Conservation (phyloP, 73 alveolate genomes). For the Effrenium voratum region DNA sequence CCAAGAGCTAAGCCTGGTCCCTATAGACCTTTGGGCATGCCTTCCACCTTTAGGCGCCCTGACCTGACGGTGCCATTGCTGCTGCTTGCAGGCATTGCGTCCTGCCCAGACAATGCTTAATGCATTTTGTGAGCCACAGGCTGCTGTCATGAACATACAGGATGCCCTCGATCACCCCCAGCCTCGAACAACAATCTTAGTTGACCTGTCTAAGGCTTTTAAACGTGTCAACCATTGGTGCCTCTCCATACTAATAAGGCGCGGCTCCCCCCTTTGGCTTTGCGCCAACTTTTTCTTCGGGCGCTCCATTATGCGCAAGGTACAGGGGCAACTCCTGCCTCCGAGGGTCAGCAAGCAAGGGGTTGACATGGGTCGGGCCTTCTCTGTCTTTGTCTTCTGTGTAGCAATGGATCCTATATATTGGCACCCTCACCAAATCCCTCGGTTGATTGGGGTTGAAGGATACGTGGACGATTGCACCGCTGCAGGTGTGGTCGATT, state of each 20-base stretch:
- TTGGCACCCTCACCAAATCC: background rate
- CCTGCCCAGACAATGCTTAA: conserved; percentile 5
- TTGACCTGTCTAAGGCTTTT: background rate
- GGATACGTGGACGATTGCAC: conserved; percentile 7
- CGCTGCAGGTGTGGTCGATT: background rate
- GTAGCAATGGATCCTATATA: background rate
- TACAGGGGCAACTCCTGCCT: background rate
- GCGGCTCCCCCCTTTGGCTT: background rate
- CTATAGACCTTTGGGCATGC: conserved; percentile 11
- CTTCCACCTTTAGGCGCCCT: background rate
- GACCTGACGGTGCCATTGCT: background rate
- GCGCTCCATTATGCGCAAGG: background rate
- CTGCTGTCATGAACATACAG: background rate
- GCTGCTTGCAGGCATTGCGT: background rate
- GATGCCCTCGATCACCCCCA: background rate
- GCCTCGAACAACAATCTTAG: background rate
- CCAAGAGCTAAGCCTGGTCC: background rate
- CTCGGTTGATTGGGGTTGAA: background rate
- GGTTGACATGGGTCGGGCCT: conserved; percentile 24
- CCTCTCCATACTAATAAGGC: background rate
- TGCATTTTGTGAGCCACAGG: background rate
- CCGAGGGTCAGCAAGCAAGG: background rate
- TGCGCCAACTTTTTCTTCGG: background rate
- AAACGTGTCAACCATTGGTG: background rate
- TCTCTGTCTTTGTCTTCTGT: background rate